Evolutionary conservation across 805 yeast species (phyloP), one percentile per base, ranked within the genome.

Genomic region (Saccharomyces eubayanus): DNA sequence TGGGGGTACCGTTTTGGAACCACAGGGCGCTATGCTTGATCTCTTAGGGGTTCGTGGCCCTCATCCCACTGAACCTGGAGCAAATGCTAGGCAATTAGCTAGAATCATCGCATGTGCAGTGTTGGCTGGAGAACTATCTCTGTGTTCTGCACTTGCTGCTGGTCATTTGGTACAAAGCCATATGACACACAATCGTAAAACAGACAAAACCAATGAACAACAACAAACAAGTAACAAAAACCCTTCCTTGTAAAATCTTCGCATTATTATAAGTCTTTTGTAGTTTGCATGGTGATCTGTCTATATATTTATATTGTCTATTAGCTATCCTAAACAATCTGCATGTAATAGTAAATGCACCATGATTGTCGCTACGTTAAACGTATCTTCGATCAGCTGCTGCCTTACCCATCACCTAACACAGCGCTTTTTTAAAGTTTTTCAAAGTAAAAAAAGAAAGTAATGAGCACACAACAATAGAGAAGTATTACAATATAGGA

Each of bases 111-210:
- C 99, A 1, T 83, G 95, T 51, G 91, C 95, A 36, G 99, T 94
- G 20, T 80, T 94, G 62, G 97, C 98, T 0, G 97, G 96, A 47
- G 99, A 94, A 72, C 78, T 94, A 53, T 92, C 98, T 1, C 79
- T 94, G 62, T 87, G 96, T 74, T 80, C 97, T 49, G 99, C 99
- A 1, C 81, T 94, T 60, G 98, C 98, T 9, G 98, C 98, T 29
- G 99, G 99, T 49, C 99, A 94, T 74, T 79, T 94, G 63, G 99
- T 94, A 41, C 96, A 89, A 76, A 86, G 96, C 61, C 99, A 94
- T 72, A 94, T 94, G 99, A 84, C 83, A 55, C 97, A 87, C 68
- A 94, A 94, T 77, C 84, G 99, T 72, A 36, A 36, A 36, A 16
- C 43, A 16, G 16, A 36, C 21, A 36, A 16, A 36, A 16, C 24